These are phyloP conservation scores for Waltiozyma sp. DNA, from an alignment of 1,139 yeast species.

Conservation along the genomic window DNA sequence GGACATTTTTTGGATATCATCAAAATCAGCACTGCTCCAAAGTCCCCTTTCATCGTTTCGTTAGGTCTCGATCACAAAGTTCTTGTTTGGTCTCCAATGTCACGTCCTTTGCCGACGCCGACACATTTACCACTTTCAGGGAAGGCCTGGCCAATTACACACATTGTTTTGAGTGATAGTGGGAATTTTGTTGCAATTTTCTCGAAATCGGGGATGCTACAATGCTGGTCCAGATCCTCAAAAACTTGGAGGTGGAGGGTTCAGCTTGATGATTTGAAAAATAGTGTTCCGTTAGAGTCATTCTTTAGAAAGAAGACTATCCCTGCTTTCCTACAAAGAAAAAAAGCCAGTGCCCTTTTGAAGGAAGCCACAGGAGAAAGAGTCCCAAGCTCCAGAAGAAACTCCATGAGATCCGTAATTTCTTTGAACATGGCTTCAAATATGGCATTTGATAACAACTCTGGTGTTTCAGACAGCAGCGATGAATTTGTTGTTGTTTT, in stretches of 20 bases:
- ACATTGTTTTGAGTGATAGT: constrained; percentile 46
- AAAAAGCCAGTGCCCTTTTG: constrained; percentile 20
- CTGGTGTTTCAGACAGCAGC: constrained; percentile 12
- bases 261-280: constrained; percentile 21
- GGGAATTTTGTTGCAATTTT: constrained; percentile 52
- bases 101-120: constrained; percentile 33
- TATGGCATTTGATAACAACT: constrained; percentile 13
- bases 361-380: constrained; percentile 1
- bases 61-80: constrained; percentile 66
- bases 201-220: constrained; percentile 38
- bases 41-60: constrained; percentile 50
- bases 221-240: constrained; percentile 46
- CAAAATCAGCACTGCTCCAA: constrained; percentile 38
- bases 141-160: constrained; percentile 60
- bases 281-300: constrained; percentile 36
- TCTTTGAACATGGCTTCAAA: constrained; percentile 13
- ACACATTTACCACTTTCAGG: constrained; percentile 31
- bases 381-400: constrained; percentile 18
- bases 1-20: constrained; percentile 58
- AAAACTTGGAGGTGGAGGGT: constrained; percentile 46
- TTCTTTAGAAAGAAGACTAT: constrained; percentile 49
- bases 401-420: constrained; percentile 20
- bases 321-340: constrained; percentile 39
- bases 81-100: constrained; percentile 64
- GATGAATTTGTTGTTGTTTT: constrained; percentile 30